These are phyloP conservation scores for Clonostachys solani DNA, from an alignment of 2,329 filamentous ascomycete genomes.

Conservation along the genomic window DNA sequence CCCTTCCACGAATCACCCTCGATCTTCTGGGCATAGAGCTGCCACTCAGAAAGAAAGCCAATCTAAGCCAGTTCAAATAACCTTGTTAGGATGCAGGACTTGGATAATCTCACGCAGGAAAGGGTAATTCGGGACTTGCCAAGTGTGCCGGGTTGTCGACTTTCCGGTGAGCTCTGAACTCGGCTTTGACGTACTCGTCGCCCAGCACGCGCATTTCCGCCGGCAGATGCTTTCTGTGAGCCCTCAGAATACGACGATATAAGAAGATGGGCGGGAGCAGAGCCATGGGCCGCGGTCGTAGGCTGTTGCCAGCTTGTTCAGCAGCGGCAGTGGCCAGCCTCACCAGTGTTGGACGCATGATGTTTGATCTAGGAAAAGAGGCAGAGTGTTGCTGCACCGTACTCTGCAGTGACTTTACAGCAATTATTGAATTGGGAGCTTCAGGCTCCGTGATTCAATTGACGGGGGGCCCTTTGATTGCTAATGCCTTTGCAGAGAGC, in stretches of 20 bases:
- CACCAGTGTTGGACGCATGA: constrained; percentile 18
- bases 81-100: background rate
- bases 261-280: constrained; percentile 84
- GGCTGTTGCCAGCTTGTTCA: constrained; percentile 12
- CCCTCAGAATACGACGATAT: constrained; percentile 81
- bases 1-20: constrained; percentile 85
- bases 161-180: constrained; percentile 79
- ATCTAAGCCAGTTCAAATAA: constrained; percentile 51
- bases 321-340: constrained; percentile 30
- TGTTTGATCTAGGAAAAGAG: background rate
- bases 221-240: constrained; percentile 76
- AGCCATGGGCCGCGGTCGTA: constrained; percentile 47
- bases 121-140: constrained; percentile 42
- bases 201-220: constrained; percentile 75
- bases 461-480: too few relatives aligned
- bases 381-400: background rate
- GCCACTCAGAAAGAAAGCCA: constrained; percentile 95
- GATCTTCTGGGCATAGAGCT: constrained; percentile 86
- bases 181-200: constrained; percentile 88
- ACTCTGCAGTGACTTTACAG: too few relatives aligned
- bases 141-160: constrained; percentile 91
- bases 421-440: too few relatives aligned
- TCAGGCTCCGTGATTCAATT: too few relatives aligned
- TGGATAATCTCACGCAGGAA: background rate
- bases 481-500: too few relatives aligned